Percentiles rank a stretch among this genome's conserved stretches.
phyloP scores from a whole-genome alignment of 495 filamentous ascomycete genomes.

The Aspergillus diversus region DNA sequence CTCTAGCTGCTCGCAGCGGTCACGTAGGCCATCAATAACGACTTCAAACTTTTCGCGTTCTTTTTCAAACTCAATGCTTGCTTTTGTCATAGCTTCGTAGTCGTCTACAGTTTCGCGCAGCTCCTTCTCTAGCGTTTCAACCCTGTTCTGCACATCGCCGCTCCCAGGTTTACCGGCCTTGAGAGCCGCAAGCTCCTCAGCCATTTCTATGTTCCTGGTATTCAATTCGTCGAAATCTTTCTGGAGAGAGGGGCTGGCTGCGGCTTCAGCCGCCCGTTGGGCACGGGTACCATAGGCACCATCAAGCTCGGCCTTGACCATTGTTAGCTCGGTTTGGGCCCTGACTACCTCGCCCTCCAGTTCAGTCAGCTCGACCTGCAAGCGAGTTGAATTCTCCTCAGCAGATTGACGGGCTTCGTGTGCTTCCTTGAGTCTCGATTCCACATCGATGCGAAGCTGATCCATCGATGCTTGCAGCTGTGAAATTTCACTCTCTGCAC shows the following conservation, averaged over 20 bases:
- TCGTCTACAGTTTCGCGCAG: constrained; percentile 80
- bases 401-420: constrained; percentile 33
- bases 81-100: constrained; percentile 84
- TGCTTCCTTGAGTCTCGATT: constrained; percentile 34
- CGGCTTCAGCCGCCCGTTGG: constrained; percentile 76
- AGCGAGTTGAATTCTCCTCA: constrained; percentile 56
- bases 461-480: constrained; percentile 28
- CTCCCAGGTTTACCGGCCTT: constrained; percentile 46
- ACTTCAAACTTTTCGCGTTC: constrained; percentile 79
- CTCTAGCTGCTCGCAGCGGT: constrained; percentile 70
- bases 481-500: constrained; percentile 24
- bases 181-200: constrained; percentile 60
- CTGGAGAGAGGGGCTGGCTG: constrained; percentile 65
- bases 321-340: constrained; percentile 86
- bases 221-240: constrained; percentile 69
- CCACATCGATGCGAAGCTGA: constrained; percentile 27
- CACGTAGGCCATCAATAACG: constrained; percentile 69
- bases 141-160: constrained; percentile 58
- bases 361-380: constrained; percentile 65
- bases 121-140: constrained; percentile 72
- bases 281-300: constrained; percentile 83
- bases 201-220: constrained; percentile 58
- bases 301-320: constrained; percentile 93
- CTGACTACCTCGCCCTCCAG: constrained; percentile 83
- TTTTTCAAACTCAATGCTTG: constrained; percentile 83